Evolutionary conservation across 495 filamentous ascomycete genomes (phyloP), one percentile per base, ranked within the genome.

Genomic region (Bacidia rubella): DNA sequence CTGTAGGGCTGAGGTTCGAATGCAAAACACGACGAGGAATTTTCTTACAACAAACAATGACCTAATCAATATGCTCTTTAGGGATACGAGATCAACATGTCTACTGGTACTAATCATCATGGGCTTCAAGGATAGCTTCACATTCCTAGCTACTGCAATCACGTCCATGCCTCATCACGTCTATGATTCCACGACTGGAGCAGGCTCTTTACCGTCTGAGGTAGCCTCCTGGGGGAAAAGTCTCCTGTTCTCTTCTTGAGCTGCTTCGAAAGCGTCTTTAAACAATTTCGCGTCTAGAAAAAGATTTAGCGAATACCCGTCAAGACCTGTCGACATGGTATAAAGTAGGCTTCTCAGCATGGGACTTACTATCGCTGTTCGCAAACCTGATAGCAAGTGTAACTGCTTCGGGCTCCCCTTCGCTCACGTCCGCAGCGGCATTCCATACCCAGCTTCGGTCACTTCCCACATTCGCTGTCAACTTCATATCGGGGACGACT

Each of bases 381-480:
- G 86, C 90, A 65, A 99, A 95, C 44, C 93, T 89, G 60, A 97
- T 96, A 54, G 93, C 94, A 53, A 99, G 77, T 44, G 93, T 99
- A 64, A 86, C 81, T 29, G 90, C 86, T 75, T 97, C 93, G 26
- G 93, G 86, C 71, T 96, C 90, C 53, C 92, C 93, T 74, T 99
- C 93, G 62, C 87, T 94, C 56, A 97, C 92, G 75, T 99, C 93
- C 47, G 92, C 93, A 54, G 87, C 82, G 53, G 89, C 92, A 66
- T 93, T 97, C 93, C 93, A 99, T 56, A 99, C 92, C 93, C 93
- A 99, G 74, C 84, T 89, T 65, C 93, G 84, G 74, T 99, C 93
- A 63, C 84, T 90, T 57, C 93, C 94, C 57, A 97, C 90, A 69
- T 97, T 97, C 65, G 92, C 86, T 55, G 84, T 89, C 57, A 99